These are phyloP conservation scores for Wallacemonas collosoma DNA, from an alignment of 208 protist species.

Conservation along the genomic window DNA sequence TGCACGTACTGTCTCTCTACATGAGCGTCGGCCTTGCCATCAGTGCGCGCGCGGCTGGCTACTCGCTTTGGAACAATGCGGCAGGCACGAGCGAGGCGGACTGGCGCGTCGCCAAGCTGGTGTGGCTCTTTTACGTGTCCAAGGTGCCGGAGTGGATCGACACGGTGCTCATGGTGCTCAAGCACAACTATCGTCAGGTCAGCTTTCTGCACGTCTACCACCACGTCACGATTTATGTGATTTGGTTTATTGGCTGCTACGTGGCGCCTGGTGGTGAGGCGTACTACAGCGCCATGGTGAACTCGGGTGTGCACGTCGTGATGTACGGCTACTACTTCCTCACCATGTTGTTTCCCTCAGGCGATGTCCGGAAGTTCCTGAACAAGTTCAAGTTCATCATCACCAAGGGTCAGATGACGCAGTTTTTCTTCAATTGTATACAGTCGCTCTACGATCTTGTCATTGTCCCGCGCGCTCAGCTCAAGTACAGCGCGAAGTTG, in stretches of 20 bases:
- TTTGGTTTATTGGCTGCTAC: slow-evolving; percentile 67
- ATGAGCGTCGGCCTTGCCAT: slow-evolving; percentile 70
- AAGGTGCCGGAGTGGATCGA: slow-evolving; percentile 82
- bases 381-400: slow-evolving; percentile 80
- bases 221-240: slow-evolving; percentile 72
- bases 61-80: slow-evolving; percentile 76
- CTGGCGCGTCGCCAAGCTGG: slow-evolving; percentile 65
- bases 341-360: slow-evolving; percentile 57
- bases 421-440: slow-evolving; percentile 72
- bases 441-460: slow-evolving; percentile 74
- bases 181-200: slow-evolving; percentile 80
- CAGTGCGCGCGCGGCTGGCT: slow-evolving; percentile 58
- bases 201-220: slow-evolving; percentile 85
- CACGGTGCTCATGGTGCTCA: slow-evolving; percentile 75
- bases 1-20: slow-evolving; percentile 68
- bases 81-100: slow-evolving; percentile 40
- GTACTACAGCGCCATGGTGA: slow-evolving; percentile 84
- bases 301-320: slow-evolving; percentile 76
- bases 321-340: slow-evolving; percentile 90
- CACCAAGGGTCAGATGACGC: slow-evolving; percentile 76
- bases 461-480: slow-evolving; percentile 40
- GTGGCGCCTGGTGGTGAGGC: slow-evolving; percentile 66
- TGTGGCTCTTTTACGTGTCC: slow-evolving; percentile 81
- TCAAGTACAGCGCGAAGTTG: slow-evolving; percentile 54
- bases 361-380: slow-evolving; percentile 51